phyloP scores from a whole-genome alignment of 352 stramenopile genomes.

The Phytopythium oedochilum region DNA sequence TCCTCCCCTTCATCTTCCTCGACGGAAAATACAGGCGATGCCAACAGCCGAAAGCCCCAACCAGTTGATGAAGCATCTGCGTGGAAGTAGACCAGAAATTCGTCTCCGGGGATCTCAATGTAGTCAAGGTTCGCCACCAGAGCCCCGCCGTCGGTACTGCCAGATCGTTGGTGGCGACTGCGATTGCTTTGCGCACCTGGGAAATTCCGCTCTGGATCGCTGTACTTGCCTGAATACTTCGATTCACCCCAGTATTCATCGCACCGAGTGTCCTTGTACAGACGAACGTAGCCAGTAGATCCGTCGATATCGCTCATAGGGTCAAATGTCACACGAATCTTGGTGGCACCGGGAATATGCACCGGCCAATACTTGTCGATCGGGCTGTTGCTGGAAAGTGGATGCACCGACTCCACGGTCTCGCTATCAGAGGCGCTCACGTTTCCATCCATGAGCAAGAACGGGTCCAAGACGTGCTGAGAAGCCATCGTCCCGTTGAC shows the following conservation, averaged over 20 bases:
- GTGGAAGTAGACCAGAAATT: constrained; percentile 74
- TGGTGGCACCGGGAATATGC: constrained; percentile 62
- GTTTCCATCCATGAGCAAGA: constrained; percentile 45
- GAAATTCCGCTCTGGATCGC: constrained; percentile 71
- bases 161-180: constrained; percentile 18
- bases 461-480: constrained; percentile 62
- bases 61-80: constrained; percentile 41
- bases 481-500: constrained; percentile 62
- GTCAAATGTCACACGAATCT: constrained; percentile 76
- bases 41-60: constrained; percentile 69
- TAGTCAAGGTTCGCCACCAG: constrained; percentile 20
- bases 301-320: constrained; percentile 58
- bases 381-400: constrained; percentile 28
- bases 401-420: constrained; percentile 63
- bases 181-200: constrained; percentile 61
- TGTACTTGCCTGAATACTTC: constrained; percentile 68
- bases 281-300: constrained; percentile 54
- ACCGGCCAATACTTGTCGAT: constrained; percentile 67
- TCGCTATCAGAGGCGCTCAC: constrained; percentile 33
- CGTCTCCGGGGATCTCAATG: constrained; percentile 64
- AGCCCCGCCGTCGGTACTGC: constrained; percentile 4
- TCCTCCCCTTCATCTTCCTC: neutral
- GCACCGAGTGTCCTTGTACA: constrained; percentile 68
- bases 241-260: constrained; percentile 69
- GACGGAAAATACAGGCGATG: constrained; percentile 36